phyloP scores from a whole-genome alignment of 257 asterid genomes.

The Rubia yunnanensis region DNA sequence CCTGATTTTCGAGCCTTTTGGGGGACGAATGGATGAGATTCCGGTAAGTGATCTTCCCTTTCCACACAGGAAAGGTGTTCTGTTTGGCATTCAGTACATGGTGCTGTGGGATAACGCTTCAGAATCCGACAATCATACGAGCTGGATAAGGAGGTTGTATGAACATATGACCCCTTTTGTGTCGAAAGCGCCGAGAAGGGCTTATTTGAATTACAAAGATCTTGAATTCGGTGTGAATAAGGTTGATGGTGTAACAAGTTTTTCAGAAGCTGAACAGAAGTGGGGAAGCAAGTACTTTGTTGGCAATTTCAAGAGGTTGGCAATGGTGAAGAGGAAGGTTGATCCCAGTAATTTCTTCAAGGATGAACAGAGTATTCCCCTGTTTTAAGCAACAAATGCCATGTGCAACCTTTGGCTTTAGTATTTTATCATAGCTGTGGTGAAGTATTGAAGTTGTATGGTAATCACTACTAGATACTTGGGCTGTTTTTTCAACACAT shows the following conservation, averaged over 20 bases:
- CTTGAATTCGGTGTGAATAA: constrained; percentile 47
- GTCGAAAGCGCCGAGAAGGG: constrained; percentile 40
- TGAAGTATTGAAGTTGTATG: no score
- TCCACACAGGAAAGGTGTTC: constrained; percentile 44
- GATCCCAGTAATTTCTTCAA: constrained; percentile 54
- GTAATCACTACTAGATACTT: no score
- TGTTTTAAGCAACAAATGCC: background rate
- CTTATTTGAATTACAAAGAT: constrained; percentile 51
- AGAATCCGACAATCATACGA: constrained; percentile 10
- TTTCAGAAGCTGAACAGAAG: constrained; percentile 17
- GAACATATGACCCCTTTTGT: constrained; percentile 37
- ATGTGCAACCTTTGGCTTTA: no score
- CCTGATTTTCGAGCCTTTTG: constrained; percentile 45
- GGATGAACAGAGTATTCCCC: constrained; percentile 49
- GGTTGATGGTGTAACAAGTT: constrained; percentile 8
- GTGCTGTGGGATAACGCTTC: constrained; percentile 35
- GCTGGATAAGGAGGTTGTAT: constrained; percentile 34
- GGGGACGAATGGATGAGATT: constrained; percentile 44
- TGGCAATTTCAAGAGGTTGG: constrained; percentile 38
- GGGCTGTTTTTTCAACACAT: no score
- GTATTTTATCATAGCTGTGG: no score
- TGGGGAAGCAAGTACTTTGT: constrained; percentile 56
- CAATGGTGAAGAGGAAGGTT: constrained; percentile 26
- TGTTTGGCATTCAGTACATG: constrained; percentile 41
- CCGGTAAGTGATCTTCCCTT: constrained; percentile 29